These are phyloP conservation scores for Xeromyces bisporus DNA, from an alignment of 495 filamentous ascomycete species.

Conservation along the genomic window DNA sequence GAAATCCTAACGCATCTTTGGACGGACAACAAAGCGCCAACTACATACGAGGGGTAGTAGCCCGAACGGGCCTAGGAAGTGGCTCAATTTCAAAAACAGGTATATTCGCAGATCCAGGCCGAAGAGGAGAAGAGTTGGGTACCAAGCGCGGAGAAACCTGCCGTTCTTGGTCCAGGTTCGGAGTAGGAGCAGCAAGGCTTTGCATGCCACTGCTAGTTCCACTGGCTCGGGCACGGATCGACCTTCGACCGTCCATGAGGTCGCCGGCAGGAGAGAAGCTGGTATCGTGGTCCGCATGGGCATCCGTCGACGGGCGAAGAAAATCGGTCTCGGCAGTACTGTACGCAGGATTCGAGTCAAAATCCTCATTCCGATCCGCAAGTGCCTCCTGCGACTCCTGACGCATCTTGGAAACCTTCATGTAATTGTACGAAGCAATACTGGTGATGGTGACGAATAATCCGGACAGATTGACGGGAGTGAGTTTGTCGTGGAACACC, in stretches of 20 bases:
- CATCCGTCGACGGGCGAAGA: conserved; percentile 6
- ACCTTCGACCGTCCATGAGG: conserved; percentile 9
- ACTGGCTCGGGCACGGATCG: conserved; percentile 23
- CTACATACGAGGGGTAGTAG: conserved; percentile 3
- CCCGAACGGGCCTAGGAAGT: conserved; percentile 6
- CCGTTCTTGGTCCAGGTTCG: conserved; percentile 17
- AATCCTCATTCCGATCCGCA: conserved; percentile 10
- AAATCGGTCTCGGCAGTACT: conserved; percentile 6
- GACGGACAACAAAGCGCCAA: too few relatives aligned
- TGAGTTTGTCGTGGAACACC: conserved; percentile 80
- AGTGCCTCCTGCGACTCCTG: conserved; percentile 34
- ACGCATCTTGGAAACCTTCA: conserved; percentile 85
- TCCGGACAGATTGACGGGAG: conserved; percentile 74
- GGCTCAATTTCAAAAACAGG: conserved; percentile 16
- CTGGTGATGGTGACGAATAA: conserved; percentile 74
- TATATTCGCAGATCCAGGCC: conserved; percentile 19
- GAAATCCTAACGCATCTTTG: too few relatives aligned
- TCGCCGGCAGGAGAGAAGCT: conserved; percentile 14
- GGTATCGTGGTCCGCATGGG: conserved; percentile 14
- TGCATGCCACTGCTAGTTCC: conserved; percentile 15
- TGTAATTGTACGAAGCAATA: conserved; percentile 83
- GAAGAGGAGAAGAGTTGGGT: conserved; percentile 12
- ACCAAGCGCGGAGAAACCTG: conserved; percentile 6
- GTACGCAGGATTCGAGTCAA: not conserved
- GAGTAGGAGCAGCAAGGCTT: conserved; percentile 17